Base-by-base conservation (phyloP, 148 eudicot genomes). In the Dianthus caryophyllus region DNA sequence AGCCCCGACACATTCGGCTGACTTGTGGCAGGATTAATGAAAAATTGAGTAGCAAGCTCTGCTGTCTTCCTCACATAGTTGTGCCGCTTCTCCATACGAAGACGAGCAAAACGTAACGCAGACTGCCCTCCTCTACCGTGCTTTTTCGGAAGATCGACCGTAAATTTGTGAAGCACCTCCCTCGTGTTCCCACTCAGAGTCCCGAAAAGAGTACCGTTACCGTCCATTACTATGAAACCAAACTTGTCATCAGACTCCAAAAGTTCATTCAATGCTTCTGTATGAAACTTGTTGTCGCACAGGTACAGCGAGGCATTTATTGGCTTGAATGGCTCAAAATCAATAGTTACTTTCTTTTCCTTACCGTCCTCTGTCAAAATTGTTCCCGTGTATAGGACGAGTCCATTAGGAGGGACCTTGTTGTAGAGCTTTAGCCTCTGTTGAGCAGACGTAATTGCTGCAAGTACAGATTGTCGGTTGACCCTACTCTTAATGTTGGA, bases 51-150 rank as follows among this genome's bases (percentile, higher is more conserved):
- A 13, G 78, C 78, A 29, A 70, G 74, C 49, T 75, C 78, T 1
- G 78, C 78, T 2, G 78, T 75, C 61, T 75, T 75, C 66, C 78
- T 75, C 71, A 70, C 78, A 70, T 75, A 75, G 66, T 70, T 75
- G 21, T 75, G 78, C 5, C 78, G 46, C 51, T 75, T 75, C 63
- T 75, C 78, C 78, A 75, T 75, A 38, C 78, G 74, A 50, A 75
- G 78, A 75, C 78, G 78, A 30, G 78, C 78, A 70, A 75, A 75
- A 70, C 78, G 78, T 16, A 75, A 41, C 1, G 78, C 78, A 70
- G 78, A 75, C 51, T 75, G 78, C 27, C 78, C 78, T 70, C 78
- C 78, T 75, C 78, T 75, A 21, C 78, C 78, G 49, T 75, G 78
- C 38, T 75, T 75, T 64, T 75, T 75, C 11, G 78, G 78, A 70